These are phyloP conservation scores for Fagus crenata DNA, from an alignment of 306 rosid genomes.

Conservation along the genomic window DNA sequence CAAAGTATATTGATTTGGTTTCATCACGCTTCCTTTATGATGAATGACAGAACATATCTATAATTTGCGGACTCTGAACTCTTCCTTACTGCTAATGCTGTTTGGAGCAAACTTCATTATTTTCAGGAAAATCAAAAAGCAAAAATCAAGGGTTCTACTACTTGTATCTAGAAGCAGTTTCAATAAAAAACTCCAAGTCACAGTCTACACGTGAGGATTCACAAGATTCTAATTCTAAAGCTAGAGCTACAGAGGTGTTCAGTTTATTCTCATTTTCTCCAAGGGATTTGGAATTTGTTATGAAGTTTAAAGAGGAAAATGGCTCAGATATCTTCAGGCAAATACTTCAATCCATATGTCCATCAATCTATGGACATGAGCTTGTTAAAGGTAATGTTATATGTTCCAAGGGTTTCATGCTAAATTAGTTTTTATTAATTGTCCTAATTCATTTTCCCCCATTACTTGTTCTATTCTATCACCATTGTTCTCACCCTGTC, in stretches of 20 bases:
- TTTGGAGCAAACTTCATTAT: conserved; percentile 20
- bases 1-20: background rate
- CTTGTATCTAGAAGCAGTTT: conserved; percentile 86
- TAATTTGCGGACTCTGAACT: conserved; percentile 19
- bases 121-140: conserved; percentile 79
- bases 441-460: conserved; percentile 11
- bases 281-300: conserved; percentile 86
- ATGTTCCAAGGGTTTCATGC: conserved; percentile 12
- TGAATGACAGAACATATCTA: background rate
- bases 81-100: conserved; percentile 25
- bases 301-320: conserved; percentile 65
- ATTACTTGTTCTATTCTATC: background rate
- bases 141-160: conserved; percentile 90
- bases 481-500: conserved; percentile 11
- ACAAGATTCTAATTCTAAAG: conserved; percentile 59
- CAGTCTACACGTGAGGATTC: conserved; percentile 57
- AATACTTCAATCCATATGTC: conserved; percentile 88
- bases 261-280: conserved; percentile 80
- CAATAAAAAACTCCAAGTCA: conserved; percentile 78
- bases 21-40: background rate
- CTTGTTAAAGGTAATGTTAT: conserved; percentile 79
- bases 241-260: conserved; percentile 62
- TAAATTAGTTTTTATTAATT: conserved; percentile 8
- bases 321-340: conserved; percentile 85
- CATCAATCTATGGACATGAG: conserved; percentile 96